These are phyloP conservation scores for Colletotrichum sp. DNA, from an alignment of 2,329 filamentous ascomycete species.

Conservation along the genomic window DNA sequence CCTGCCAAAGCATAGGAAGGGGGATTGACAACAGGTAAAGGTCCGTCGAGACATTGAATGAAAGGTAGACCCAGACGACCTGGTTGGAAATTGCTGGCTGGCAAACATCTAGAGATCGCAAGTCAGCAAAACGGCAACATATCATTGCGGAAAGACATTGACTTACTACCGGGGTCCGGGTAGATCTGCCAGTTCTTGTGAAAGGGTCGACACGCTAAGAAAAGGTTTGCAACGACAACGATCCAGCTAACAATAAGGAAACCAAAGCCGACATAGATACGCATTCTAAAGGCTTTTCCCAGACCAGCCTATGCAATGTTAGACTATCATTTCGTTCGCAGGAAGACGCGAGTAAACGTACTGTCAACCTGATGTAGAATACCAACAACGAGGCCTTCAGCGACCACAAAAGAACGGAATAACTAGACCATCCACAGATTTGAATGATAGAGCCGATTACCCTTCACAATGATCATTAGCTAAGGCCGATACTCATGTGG, in stretches of 20 bases:
- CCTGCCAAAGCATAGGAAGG: slow-evolving; percentile 19
- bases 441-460: slow-evolving; percentile 59
- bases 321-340: accelerated
- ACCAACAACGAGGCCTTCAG: slow-evolving; percentile 59
- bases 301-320: slow-evolving; percentile 34
- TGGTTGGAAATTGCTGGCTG: slow-evolving; percentile 15
- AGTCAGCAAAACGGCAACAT: not conserved
- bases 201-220: slow-evolving; percentile 59
- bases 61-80: slow-evolving; percentile 18
- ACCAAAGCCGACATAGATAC: slow-evolving; percentile 55
- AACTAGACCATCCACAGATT: slow-evolving; percentile 58
- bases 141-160: not conserved
- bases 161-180: slow-evolving; percentile 60
- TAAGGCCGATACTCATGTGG: not conserved
- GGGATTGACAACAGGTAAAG: slow-evolving; percentile 21
- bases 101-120: slow-evolving; percentile 4
- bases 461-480: slow-evolving; percentile 29
- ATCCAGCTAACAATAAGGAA: slow-evolving; percentile 55
- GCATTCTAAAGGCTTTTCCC: slow-evolving; percentile 39
- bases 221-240: slow-evolving; percentile 51
- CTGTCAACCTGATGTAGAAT: slow-evolving; percentile 45
- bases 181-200: slow-evolving; percentile 62
- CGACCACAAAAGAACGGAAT: slow-evolving; percentile 55
- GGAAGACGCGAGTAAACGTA: not conserved
- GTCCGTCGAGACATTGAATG: slow-evolving; percentile 20